Conservation (phyloP, 345 rosid species). For the Eucalyptus curtisii region DNA sequence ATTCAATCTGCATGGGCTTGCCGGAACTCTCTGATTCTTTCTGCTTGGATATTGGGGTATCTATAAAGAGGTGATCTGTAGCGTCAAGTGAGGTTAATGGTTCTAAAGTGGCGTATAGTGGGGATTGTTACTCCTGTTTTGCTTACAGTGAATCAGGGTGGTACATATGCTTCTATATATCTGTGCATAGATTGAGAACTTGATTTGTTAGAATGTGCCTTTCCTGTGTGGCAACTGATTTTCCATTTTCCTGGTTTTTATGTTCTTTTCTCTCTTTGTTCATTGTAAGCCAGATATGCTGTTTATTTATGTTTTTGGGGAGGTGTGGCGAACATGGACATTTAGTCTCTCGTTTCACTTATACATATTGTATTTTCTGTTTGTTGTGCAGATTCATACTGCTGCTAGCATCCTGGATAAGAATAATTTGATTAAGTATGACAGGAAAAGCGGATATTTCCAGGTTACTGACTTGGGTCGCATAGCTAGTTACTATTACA, state of each 20-base stretch:
- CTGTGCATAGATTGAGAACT: not conserved
- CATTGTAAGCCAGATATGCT: not conserved
- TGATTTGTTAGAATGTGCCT: not conserved
- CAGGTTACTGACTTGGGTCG: constrained; percentile 99
- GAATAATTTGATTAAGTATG: constrained; percentile 83
- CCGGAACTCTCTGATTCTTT: not conserved
- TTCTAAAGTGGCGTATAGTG: not conserved
- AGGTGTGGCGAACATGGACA: not conserved
- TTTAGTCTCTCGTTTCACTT: not conserved
- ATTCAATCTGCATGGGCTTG: not conserved
- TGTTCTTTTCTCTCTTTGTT: not conserved
- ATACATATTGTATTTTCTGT: not conserved
- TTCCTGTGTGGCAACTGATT: not conserved
- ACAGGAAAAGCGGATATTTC: constrained; percentile 88
- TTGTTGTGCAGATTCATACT: constrained; percentile 55
- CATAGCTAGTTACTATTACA: constrained; percentile 95
- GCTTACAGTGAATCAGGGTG: not conserved
- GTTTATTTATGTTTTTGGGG: not conserved
- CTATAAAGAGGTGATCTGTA: not conserved
- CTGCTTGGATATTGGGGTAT: not conserved
- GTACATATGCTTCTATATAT: not conserved
- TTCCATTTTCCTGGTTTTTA: not conserved
- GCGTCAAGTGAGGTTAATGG: not conserved
- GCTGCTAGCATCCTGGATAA: constrained; percentile 89
- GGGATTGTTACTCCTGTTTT: not conserved